Percentiles rank a stretch among this genome's conserved stretches.
phyloP scores from a whole-genome alignment of 2,329 filamentous ascomycete genomes.

The Apiospora saccharicola region DNA sequence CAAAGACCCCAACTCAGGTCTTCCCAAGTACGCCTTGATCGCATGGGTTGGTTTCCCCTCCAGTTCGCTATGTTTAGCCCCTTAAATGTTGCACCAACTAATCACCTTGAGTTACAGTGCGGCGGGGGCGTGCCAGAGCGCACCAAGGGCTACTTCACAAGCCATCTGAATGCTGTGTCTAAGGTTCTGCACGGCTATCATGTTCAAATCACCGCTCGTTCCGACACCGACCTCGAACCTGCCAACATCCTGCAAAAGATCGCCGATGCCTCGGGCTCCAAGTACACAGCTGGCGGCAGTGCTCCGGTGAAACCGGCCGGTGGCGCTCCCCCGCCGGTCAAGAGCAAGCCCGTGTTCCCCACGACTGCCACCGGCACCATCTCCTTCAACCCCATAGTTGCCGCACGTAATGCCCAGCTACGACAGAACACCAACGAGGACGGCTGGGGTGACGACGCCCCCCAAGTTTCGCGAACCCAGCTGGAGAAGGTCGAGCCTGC shows the following conservation, averaged over 20 bases:
- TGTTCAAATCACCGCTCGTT: constrained; percentile 94
- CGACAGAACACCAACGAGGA: constrained; percentile 72
- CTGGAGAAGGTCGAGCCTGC: constrained; percentile 91
- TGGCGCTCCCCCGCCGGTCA: constrained; percentile 73
- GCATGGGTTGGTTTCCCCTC: constrained; percentile 69
- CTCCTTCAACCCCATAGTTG: constrained; percentile 72
- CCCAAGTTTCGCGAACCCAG: constrained; percentile 84
- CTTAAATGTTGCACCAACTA: constrained; percentile 23
- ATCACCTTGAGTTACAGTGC: constrained; percentile 59
- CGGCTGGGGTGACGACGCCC: constrained; percentile 94
- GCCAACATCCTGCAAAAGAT: constrained; percentile 93
- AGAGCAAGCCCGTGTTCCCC: constrained; percentile 91
- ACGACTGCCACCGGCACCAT: constrained; percentile 71
- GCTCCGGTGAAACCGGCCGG: constrained; percentile 56
- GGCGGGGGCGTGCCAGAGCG: constrained; percentile 97
- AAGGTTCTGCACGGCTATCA: constrained; percentile 97
- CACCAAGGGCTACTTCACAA: constrained; percentile 98
- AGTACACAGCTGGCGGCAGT: constrained; percentile 79
- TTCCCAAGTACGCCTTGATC: constrained; percentile 93
- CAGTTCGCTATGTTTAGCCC: constrained; percentile 19
- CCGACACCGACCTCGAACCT: constrained; percentile 85
- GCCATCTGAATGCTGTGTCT: constrained; percentile 86
- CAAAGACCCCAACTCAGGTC: constrained; percentile 87
- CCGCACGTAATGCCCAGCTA: constrained; percentile 66
- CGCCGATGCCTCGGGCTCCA: constrained; percentile 90